phyloP scores from a whole-genome alignment of 495 filamentous ascomycete genomes.

The Talaromyces thailandensis region DNA sequence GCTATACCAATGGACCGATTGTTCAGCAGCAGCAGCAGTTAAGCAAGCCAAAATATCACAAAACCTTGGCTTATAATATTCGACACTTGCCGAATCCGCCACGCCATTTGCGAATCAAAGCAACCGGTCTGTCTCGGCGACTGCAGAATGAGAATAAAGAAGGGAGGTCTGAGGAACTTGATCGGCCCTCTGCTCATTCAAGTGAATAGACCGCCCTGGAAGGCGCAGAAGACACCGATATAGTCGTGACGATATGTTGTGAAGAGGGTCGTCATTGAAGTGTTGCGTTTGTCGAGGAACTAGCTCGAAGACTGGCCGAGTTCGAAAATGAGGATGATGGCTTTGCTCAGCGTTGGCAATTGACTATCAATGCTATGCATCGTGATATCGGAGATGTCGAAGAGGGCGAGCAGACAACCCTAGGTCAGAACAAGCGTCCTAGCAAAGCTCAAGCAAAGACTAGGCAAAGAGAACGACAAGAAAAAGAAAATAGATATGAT shows the following conservation, averaged over 20 bases:
- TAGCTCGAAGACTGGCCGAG: constrained; percentile 4
- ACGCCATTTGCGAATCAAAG: neutral
- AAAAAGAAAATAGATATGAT: neutral
- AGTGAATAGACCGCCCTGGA: neutral
- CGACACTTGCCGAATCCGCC: neutral
- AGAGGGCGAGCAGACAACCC: neutral
- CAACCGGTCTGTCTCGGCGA: neutral
- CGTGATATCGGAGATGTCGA: neutral
- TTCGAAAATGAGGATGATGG: neutral
- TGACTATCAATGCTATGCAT: neutral
- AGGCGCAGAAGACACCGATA: neutral
- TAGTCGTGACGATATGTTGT: constrained; percentile 12
- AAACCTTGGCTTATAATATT: neutral
- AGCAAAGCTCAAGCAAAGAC: neutral
- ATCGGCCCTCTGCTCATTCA: neutral
- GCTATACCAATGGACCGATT: neutral
- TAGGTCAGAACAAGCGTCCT: neutral
- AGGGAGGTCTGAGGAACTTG: neutral
- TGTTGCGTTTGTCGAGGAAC: constrained; percentile 14
- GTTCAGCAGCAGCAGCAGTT: neutral
- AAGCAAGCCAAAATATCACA: neutral
- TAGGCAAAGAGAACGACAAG: neutral
- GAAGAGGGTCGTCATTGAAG: constrained; percentile 13
- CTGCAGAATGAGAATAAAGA: neutral
- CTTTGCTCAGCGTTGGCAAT: neutral